Percentiles rank a stretch among this genome's conserved stretches.
Evolutionary conservation across 192 early-diverging fungal genomes (phyloP).

Genomic region (Chytriomyces sp.): DNA sequence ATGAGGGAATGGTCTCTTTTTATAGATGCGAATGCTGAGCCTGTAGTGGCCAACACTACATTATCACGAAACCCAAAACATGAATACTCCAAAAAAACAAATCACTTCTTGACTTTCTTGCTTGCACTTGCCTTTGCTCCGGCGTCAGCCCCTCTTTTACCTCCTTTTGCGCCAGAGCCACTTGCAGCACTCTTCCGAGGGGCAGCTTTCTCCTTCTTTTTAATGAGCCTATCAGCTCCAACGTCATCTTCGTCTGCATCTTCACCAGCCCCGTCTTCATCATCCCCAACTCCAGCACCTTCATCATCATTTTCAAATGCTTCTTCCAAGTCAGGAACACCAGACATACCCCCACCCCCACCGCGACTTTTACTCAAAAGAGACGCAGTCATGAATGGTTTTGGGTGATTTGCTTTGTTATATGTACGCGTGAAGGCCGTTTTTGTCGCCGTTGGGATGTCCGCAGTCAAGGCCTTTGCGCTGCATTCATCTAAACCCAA

Average conservation of each 20-base stretch:
- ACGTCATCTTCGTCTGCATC: conserved; percentile 63
- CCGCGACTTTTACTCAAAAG: conserved; percentile 32
- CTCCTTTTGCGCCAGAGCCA: background rate
- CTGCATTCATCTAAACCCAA: conserved; percentile 67
- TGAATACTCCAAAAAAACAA: background rate
- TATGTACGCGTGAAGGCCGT: conserved; percentile 76
- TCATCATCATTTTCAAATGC: conserved; percentile 63
- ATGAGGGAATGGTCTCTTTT: too few relatives aligned
- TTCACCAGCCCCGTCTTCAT: conserved; percentile 50
- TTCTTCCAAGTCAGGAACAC: conserved; percentile 63
- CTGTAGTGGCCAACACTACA: background rate
- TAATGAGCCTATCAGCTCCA: conserved; percentile 52
- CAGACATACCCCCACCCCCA: conserved; percentile 2
- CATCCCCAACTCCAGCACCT: conserved; percentile 26
- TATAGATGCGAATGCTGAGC: too few relatives aligned
- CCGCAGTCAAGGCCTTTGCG: conserved; percentile 52
- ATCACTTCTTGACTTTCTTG: conserved; percentile 35
- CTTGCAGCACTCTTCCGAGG: background rate
- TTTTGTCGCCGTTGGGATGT: conserved; percentile 72
- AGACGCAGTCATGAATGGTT: conserved; percentile 57
- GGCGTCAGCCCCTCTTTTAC: conserved; percentile 4
- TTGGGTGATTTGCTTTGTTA: conserved; percentile 66
- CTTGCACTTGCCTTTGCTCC: background rate
- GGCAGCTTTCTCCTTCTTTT: conserved; percentile 31
- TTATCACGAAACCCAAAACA: background rate